A percentile compares a stretch with the other conserved stretches of the same genome.
Evolutionary conservation across 2,329 filamentous ascomycete genomes (phyloP).

Genomic region (Talaromyces sp.): DNA sequence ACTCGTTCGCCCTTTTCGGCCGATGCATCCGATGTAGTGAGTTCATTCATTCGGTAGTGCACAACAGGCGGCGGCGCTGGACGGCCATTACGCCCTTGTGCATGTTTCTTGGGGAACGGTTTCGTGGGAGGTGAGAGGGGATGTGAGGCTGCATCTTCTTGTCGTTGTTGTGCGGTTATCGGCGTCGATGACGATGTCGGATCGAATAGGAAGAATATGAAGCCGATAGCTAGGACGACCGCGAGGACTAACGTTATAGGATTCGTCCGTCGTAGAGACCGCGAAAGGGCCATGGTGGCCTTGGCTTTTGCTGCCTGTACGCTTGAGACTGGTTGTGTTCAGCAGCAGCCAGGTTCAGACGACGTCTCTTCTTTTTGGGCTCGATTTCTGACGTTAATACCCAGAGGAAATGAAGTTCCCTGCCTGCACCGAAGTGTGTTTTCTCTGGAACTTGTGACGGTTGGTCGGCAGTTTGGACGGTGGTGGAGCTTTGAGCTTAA

Average conservation of each 20-base stretch:
- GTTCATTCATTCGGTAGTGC: slow-evolving; percentile 91
- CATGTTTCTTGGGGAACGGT: slow-evolving; percentile 64
- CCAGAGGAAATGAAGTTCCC: background rate
- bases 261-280: slow-evolving; percentile 71
- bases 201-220: slow-evolving; percentile 59
- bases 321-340: background rate
- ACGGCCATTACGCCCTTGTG: slow-evolving; percentile 42
- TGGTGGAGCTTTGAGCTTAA: slow-evolving; percentile 2
- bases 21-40: slow-evolving; percentile 74
- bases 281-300: slow-evolving; percentile 51
- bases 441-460: background rate
- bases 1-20: slow-evolving; percentile 76
- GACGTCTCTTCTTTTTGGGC: background rate
- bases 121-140: slow-evolving; percentile 69
- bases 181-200: slow-evolving; percentile 50
- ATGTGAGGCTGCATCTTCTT: slow-evolving; percentile 59
- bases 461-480: background rate
- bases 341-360: background rate
- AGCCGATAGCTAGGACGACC: slow-evolving; percentile 64
- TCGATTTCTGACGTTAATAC: background rate
- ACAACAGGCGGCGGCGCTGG: slow-evolving; percentile 72
- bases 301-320: background rate
- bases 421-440: background rate
- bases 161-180: slow-evolving; percentile 46
- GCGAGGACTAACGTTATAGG: slow-evolving; percentile 70